Percentiles rank a stretch among this genome's conserved stretches.
Conservation (phyloP, 116 monocot genomes). For the Phalaenopsis hybrid region DNA sequence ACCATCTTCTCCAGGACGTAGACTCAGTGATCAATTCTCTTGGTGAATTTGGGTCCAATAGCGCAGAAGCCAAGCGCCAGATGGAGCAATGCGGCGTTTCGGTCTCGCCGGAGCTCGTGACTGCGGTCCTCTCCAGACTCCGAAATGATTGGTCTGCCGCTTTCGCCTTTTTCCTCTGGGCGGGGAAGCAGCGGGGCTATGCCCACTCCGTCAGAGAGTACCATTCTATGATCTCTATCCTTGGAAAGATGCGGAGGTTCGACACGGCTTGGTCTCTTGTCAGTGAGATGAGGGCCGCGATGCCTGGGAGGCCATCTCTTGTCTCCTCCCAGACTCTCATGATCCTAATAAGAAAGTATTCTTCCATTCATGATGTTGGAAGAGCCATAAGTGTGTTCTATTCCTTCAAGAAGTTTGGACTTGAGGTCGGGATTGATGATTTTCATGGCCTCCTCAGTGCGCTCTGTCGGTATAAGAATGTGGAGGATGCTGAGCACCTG, state of each 20-base stretch:
- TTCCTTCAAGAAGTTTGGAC: conserved; percentile 52
- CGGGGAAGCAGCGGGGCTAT: conserved; percentile 39
- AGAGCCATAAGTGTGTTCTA: conserved; percentile 65
- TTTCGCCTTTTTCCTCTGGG: conserved; percentile 89
- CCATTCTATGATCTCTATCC: conserved; percentile 79
- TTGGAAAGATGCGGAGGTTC: conserved; percentile 65
- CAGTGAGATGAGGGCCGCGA: conserved; percentile 39
- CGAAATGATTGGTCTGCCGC: conserved; percentile 79
- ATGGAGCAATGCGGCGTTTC: conserved; percentile 49
- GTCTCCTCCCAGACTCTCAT: conserved; percentile 51
- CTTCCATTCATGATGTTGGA: conserved; percentile 63
- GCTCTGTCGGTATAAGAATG: conserved; percentile 85
- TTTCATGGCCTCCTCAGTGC: conserved; percentile 77
- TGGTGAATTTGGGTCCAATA: conserved; percentile 16
- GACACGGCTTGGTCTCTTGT: conserved; percentile 87
- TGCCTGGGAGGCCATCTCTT: conserved; percentile 12
- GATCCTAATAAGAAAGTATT: conserved; percentile 65
- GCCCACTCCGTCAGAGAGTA: conserved; percentile 43
- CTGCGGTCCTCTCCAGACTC: conserved; percentile 50
- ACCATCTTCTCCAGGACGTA: conserved; percentile 19
- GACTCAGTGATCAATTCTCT: conserved; percentile 29
- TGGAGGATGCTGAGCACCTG: conserved; percentile 76
- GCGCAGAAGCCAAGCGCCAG: conserved; percentile 30
- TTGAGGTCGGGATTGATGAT: conserved; percentile 43
- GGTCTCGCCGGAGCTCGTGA: conserved; percentile 43